These are phyloP conservation scores for Silene vulgaris DNA, from an alignment of 179 eudicot species.

Conservation along the genomic window DNA sequence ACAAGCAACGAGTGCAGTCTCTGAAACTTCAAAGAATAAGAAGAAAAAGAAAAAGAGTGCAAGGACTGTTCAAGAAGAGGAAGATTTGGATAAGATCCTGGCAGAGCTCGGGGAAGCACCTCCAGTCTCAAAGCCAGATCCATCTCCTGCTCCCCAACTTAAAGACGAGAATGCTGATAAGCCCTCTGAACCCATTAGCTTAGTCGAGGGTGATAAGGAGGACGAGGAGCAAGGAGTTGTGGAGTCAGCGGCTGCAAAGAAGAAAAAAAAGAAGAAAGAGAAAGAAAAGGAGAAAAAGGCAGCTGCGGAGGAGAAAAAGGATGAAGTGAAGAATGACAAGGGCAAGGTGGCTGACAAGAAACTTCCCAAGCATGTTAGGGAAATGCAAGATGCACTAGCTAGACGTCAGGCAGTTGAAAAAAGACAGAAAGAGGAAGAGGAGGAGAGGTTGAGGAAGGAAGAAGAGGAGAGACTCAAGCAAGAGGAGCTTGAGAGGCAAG, in stretches of 20 bases:
- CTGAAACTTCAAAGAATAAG: slow-evolving; percentile 68
- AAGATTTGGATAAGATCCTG: slow-evolving; percentile 72
- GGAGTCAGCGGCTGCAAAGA: slow-evolving; percentile 81
- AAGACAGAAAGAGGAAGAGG: slow-evolving; percentile 72
- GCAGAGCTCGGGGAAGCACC: slow-evolving; percentile 76
- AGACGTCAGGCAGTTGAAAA: slow-evolving; percentile 67
- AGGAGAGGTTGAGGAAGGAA: slow-evolving; percentile 71
- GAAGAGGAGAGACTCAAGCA: slow-evolving; percentile 71
- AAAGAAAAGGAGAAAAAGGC: slow-evolving; percentile 66
- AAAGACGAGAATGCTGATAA: slow-evolving; percentile 39
- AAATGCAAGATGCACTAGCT: slow-evolving; percentile 88
- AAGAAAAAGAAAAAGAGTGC: slow-evolving; percentile 88
- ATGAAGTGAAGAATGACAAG: slow-evolving; percentile 51
- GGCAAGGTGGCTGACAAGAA: slow-evolving; percentile 60
- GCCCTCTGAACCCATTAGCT: slow-evolving; percentile 39
- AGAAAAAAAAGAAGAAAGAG: slow-evolving; percentile 89
- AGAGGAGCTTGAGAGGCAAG: slow-evolving; percentile 69
- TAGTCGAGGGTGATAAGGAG: slow-evolving; percentile 45
- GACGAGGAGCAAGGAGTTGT: slow-evolving; percentile 51
- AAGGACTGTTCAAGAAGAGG: slow-evolving; percentile 77
- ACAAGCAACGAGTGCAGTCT: slow-evolving; percentile 30
- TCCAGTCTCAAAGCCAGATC: slow-evolving; percentile 40
- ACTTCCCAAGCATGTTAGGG: slow-evolving; percentile 77
- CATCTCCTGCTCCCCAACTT: slow-evolving; percentile 29
- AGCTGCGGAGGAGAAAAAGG: slow-evolving; percentile 50